phyloP scores from a whole-genome alignment of 208 protist genomes.

The Leishmania martiniquensis region DNA sequence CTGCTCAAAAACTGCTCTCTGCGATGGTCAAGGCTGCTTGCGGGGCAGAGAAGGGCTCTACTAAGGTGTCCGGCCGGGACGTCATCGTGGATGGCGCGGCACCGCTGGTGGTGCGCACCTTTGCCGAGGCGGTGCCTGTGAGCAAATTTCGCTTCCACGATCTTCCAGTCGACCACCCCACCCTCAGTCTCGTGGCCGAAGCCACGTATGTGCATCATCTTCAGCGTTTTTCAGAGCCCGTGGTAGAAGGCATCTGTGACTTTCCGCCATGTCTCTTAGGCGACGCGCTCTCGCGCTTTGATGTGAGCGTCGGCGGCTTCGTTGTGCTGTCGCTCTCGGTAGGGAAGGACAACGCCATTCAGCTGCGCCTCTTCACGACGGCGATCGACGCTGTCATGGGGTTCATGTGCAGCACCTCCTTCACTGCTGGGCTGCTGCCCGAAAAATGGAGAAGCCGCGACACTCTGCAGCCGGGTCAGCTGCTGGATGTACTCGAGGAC shows the following conservation, averaged over 20 bases:
- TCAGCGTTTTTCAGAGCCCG: conserved; percentile 53
- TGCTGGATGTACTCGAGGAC: conserved; percentile 82
- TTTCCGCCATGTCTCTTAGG: conserved; percentile 76
- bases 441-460: conserved; percentile 52
- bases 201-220: conserved; percentile 81
- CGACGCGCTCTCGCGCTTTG: conserved; percentile 47
- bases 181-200: conserved; percentile 75
- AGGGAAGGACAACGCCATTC: conserved; percentile 28
- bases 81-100: conserved; percentile 70
- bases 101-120: conserved; percentile 41
- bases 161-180: conserved; percentile 60
- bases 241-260: conserved; percentile 47
- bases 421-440: conserved; percentile 61
- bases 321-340: conserved; percentile 74
- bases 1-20: conserved; percentile 49
- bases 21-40: conserved; percentile 80
- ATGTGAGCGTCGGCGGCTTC: conserved; percentile 75
- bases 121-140: conserved; percentile 57
- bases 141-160: conserved; percentile 73
- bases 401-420: conserved; percentile 80
- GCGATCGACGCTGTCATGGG: conserved; percentile 65
- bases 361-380: conserved; percentile 58
- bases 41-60: conserved; percentile 70
- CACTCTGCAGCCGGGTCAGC: conserved; percentile 47
- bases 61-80: conserved; percentile 59